Evolutionary conservation across 352 stramenopile species (phyloP).

Genomic region (Pseudoperonospora humuli): DNA sequence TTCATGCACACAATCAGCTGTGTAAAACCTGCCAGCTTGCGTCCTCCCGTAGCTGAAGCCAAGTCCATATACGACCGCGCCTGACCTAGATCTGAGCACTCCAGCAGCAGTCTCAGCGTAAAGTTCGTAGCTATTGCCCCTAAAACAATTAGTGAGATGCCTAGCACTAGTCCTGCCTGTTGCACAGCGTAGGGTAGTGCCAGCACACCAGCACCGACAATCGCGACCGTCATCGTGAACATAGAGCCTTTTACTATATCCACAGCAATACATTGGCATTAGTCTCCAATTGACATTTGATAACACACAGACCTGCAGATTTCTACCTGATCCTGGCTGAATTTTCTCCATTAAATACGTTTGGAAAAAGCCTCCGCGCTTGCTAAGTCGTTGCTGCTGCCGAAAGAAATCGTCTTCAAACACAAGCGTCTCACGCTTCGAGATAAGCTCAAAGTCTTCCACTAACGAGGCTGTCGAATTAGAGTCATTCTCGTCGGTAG

Average conservation of each 20-base stretch:
- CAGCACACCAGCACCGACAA: slow-evolving; percentile 76
- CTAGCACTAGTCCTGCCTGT: slow-evolving; percentile 64
- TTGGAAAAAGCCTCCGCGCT: slow-evolving; percentile 48
- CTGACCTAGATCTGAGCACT: slow-evolving; percentile 66
- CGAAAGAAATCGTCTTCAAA: slow-evolving; percentile 56
- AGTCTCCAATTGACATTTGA: slow-evolving; percentile 1
- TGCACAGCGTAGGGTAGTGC: slow-evolving; percentile 75
- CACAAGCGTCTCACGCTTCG: slow-evolving; percentile 68
- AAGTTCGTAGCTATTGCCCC: slow-evolving; percentile 75
- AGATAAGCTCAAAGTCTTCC: slow-evolving; percentile 65
- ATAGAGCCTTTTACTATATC: slow-evolving; percentile 83
- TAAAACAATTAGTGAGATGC: slow-evolving; percentile 57
- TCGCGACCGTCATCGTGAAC: slow-evolving; percentile 86
- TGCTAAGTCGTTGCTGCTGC: slow-evolving; percentile 24
- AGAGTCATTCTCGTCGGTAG: slow-evolving; percentile 1
- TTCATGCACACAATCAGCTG: slow-evolving; percentile 80
- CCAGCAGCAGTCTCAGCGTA: slow-evolving; percentile 68
- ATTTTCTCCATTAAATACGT: slow-evolving; percentile 78
- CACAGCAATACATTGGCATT: background rate
- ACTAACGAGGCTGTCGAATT: slow-evolving; percentile 1
- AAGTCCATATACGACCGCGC: slow-evolving; percentile 82
- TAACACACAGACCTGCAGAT: background rate
- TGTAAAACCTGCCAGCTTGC: slow-evolving; percentile 58
- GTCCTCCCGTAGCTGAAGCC: slow-evolving; percentile 51
- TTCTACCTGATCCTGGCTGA: slow-evolving; percentile 70